Evolutionary conservation across 805 yeast genomes (phyloP), one percentile per base, ranked within the genome.

Genomic region (Candida xyloterini): DNA sequence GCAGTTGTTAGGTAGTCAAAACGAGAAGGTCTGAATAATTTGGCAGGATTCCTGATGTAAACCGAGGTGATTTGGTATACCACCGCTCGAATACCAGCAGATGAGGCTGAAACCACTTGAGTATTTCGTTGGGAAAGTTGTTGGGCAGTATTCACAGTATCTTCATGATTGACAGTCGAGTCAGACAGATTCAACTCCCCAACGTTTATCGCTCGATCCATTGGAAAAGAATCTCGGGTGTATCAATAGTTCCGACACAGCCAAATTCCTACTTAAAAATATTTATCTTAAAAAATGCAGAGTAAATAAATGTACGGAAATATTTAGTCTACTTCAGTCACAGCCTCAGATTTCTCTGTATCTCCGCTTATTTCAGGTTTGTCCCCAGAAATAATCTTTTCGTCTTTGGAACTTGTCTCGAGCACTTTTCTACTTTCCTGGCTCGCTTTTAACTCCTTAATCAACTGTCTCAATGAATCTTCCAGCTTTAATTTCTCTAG

Each of bases 11-110:
- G 66, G 53, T 86, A 88, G 59, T 91, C 98, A 45, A 91, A 85
- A 28, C 97, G 66, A 4, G 95, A 81, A 1, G 98, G 98, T 25
- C 95, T 69, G 60, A 91, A 91, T 15, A 90, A 70, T 65, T 91
- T 90, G 30, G 88, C 84, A 1, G 82, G 82, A 1, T 95, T 85
- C 42, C 97, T 71, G 30, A 89, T 61, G 57, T 90, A 91, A 22
- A 91, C 66, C 1, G 89, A 68, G 31, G 88, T 81, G 26, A 88
- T 48, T 61, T 90, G 96, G 44, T 79, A 78, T n/a, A 86, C 73
- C 18, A 88, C 52, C 0, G 96, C 95, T 26, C 97, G 70, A 4
- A 88, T 78, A 43, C 96, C 90, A 0, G 96, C 96, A 0, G 95
- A 80, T 10, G 86, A 73, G 0, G 85, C 79, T 10, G 95, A 86